A percentile compares a stretch with the other conserved stretches of the same genome.
Evolutionary conservation across 768 basidiomycete species (phyloP).

Genomic region (Auriscalpium orientale): DNA sequence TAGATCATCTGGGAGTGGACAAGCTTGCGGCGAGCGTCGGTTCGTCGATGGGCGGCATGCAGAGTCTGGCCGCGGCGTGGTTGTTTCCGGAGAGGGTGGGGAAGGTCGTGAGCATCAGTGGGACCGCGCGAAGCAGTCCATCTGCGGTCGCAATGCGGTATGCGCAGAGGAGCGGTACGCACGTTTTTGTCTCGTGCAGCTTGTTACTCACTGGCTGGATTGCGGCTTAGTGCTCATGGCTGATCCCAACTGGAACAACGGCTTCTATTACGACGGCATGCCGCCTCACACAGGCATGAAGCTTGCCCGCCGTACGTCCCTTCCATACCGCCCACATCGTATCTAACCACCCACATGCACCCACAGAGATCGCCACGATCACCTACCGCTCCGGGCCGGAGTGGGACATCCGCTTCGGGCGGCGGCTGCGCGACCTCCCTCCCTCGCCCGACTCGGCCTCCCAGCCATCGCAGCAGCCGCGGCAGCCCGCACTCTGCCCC

Average conservation of each 20-base stretch:
- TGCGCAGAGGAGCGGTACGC: constrained; percentile 89
- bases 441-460: constrained; percentile 1
- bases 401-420: constrained; percentile 97
- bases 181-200: constrained; percentile 1
- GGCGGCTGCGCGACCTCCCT: constrained; percentile 49
- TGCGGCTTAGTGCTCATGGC: constrained; percentile 82
- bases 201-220: background rate
- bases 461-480: background rate
- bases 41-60: constrained; percentile 97
- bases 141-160: constrained; percentile 92
- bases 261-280: constrained; percentile 93
- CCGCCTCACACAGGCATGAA: constrained; percentile 99
- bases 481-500: constrained; percentile 77
- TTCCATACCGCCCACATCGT: constrained; percentile 9
- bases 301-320: constrained; percentile 78
- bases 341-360: background rate
- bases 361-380: constrained; percentile 92
- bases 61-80: constrained; percentile 93
- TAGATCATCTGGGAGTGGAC: constrained; percentile 79
- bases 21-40: constrained; percentile 92
- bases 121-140: constrained; percentile 87
- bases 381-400: constrained; percentile 98
- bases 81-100: constrained; percentile 82
- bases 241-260: constrained; percentile 98
- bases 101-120: constrained; percentile 90